Conservation (phyloP, 78 protist species). For the Dictyostelium discoideum region DNA sequence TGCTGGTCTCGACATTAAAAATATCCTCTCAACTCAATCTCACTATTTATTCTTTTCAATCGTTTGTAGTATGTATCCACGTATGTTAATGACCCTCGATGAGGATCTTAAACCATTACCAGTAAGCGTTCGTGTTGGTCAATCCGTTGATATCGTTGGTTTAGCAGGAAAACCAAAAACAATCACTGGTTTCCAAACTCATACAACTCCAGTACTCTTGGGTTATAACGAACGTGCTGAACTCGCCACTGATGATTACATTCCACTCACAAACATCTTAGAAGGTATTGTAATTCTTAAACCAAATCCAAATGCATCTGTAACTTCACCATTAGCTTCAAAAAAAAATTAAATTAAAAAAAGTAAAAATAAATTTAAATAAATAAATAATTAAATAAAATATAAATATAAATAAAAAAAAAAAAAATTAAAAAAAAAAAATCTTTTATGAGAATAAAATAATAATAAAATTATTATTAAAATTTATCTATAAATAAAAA, state of each 20-base stretch:
- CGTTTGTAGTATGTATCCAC: conserved; percentile 92
- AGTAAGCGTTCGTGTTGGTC: conserved; percentile 89
- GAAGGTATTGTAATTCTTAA: conserved; percentile 95
- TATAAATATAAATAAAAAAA: not conserved
- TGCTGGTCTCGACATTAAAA: conserved; percentile 91
- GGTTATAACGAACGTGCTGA: conserved; percentile 96
- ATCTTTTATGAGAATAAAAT: not conserved
- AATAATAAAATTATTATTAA: no score
- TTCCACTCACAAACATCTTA: conserved; percentile 84
- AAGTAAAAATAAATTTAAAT: not conserved
- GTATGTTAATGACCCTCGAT: conserved; percentile 95
- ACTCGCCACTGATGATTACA: conserved; percentile 96
- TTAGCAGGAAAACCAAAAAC: conserved; percentile 97
- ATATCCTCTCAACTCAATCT: conserved; percentile 85
- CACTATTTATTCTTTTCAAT: conserved; percentile 95
- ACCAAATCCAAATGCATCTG: conserved; percentile 81
- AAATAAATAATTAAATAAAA: not conserved
- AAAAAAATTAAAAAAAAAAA: no score
- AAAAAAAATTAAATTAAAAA: not conserved
- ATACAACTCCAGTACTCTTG: conserved; percentile 98
- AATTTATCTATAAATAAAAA: no score
- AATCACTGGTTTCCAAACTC: conserved; percentile 99
- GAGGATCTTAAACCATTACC: conserved; percentile 89
- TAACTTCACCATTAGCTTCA: conserved; percentile 10
- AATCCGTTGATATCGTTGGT: conserved; percentile 94